These are phyloP conservation scores for Plasmodium inui DNA, from an alignment of 169 alveolate genomes.

Conservation along the genomic window DNA sequence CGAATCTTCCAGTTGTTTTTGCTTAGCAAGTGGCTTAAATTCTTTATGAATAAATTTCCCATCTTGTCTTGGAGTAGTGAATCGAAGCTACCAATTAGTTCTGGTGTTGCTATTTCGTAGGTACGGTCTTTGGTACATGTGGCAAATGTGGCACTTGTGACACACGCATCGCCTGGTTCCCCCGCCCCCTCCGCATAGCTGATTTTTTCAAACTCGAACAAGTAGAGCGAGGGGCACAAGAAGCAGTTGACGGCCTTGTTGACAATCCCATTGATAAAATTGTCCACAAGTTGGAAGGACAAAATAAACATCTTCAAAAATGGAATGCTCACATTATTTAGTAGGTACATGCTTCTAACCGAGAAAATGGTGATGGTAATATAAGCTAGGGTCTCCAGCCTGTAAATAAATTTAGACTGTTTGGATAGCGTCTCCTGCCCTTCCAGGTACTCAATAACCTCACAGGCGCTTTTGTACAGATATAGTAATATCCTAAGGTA, in stretches of 20 bases:
- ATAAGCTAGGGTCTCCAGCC: conserved; percentile 57
- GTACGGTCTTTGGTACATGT: neutral
- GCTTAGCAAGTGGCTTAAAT: conserved; percentile 14
- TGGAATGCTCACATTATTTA: conserved; percentile 41
- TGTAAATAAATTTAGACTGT: conserved; percentile 43
- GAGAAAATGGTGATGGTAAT: conserved; percentile 36
- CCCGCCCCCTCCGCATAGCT: neutral
- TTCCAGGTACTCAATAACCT: conserved; percentile 43
- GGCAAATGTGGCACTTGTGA: neutral
- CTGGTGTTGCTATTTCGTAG: neutral
- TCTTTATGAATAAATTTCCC: conserved; percentile 11
- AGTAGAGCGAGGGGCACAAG: conserved; percentile 66
- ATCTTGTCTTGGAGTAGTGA: neutral
- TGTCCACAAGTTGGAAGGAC: conserved; percentile 35
- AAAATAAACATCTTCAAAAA: conserved; percentile 67
- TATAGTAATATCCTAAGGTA: conserved; percentile 28
- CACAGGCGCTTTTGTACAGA: conserved; percentile 15
- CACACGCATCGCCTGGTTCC: neutral
- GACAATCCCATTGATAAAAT: conserved; percentile 40
- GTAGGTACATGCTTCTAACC: conserved; percentile 52
- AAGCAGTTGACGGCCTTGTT: conserved; percentile 61
- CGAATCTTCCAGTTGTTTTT: conserved; percentile 62
- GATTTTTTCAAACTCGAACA: conserved; percentile 24
- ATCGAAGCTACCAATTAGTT: conserved; percentile 5
- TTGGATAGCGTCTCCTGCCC: conserved; percentile 16